These are phyloP conservation scores for Nannochloris sp. DNA, from an alignment of 139 green algal genomes.

Conservation along the genomic window DNA sequence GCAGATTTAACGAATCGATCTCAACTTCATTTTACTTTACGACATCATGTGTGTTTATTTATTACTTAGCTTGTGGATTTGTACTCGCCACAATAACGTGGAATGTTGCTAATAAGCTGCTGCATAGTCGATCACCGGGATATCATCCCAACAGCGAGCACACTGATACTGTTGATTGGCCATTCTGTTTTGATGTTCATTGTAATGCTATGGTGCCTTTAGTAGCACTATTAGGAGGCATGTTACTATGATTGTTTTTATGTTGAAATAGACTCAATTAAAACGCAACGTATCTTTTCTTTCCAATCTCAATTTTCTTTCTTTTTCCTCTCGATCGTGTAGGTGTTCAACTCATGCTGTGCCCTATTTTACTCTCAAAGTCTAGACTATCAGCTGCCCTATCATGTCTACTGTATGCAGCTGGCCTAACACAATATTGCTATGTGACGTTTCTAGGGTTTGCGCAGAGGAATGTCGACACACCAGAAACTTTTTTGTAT, in stretches of 20 bases:
- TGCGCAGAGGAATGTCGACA: slow-evolving; percentile 80
- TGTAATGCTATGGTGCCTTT: slow-evolving; percentile 96
- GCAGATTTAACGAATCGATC: slow-evolving; percentile 48
- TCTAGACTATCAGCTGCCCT: slow-evolving; percentile 52
- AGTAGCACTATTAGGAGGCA: slow-evolving; percentile 82
- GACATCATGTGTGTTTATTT: slow-evolving; percentile 63
- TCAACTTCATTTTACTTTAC: slow-evolving; percentile 41
- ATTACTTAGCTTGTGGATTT: slow-evolving; percentile 79
- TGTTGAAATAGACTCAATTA: too few species aligned
- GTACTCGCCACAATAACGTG: slow-evolving; percentile 76
- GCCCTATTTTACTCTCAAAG: slow-evolving; percentile 60
- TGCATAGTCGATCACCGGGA: too few species aligned
- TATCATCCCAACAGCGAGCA: neutral
- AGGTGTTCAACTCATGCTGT: slow-evolving; percentile 76
- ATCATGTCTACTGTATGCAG: slow-evolving; percentile 64
- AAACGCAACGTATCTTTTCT: neutral
- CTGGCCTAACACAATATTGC: slow-evolving; percentile 73
- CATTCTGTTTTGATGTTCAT: slow-evolving; percentile 98
- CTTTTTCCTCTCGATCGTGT: neutral
- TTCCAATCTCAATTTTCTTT: neutral
- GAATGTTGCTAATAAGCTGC: slow-evolving; percentile 2
- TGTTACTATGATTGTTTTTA: slow-evolving; percentile 21
- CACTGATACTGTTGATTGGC: slow-evolving; percentile 21
- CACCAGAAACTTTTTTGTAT: slow-evolving; percentile 87
- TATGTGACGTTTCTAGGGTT: slow-evolving; percentile 97